Conservation (phyloP, 116 monocot species). For the Papilionanthe hybrid region DNA sequence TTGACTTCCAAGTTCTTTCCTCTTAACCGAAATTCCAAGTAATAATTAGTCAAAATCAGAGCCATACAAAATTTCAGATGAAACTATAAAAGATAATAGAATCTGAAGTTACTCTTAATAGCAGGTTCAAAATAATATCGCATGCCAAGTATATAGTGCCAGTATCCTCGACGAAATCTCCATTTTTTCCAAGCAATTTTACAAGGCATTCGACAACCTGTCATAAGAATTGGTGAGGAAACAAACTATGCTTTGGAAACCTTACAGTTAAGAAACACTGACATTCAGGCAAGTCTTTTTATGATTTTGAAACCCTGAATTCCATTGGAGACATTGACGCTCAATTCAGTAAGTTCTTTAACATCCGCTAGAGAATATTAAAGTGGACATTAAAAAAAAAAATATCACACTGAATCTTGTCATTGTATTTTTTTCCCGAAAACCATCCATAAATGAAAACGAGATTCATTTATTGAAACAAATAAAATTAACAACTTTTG, state of each 20-base stretch:
- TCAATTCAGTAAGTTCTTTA: background rate
- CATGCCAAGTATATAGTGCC: conserved; percentile 74
- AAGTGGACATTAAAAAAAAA: background rate
- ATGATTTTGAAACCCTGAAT: background rate
- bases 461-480: no score
- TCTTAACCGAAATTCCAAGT: conserved; percentile 29
- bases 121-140: conserved; percentile 73
- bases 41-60: background rate
- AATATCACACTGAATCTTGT: background rate
- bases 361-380: background rate
- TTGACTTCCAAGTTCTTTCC: conserved; percentile 32
- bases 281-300: background rate
- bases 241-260: background rate
- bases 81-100: background rate
- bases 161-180: conserved; percentile 28
- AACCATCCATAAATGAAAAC: no score
- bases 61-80: background rate
- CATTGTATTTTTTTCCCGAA: background rate
- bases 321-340: background rate
- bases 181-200: conserved; percentile 38
- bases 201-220: conserved; percentile 69
- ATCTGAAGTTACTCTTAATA: conserved; percentile 55
- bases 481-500: no score
- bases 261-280: background rate
- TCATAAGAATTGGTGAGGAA: background rate